Percentiles rank a stretch among this genome's conserved stretches.
These are phyloP conservation scores for Camillea tinctor DNA, from an alignment of 2,329 filamentous ascomycete genomes.

Conservation along the genomic window DNA sequence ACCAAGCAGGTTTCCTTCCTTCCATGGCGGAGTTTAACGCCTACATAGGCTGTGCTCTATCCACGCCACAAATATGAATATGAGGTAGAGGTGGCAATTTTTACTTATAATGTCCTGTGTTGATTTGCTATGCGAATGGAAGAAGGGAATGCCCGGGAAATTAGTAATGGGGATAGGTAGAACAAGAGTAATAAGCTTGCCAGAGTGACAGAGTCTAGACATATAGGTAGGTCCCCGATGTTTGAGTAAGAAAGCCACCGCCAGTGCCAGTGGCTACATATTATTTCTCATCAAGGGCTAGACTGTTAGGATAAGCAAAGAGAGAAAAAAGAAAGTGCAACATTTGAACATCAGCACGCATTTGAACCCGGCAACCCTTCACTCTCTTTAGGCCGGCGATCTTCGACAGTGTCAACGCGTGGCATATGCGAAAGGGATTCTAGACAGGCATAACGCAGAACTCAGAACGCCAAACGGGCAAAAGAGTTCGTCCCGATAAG, in stretches of 20 bases:
- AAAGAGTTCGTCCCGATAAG: not conserved
- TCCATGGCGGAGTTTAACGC: not conserved
- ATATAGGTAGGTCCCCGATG: not conserved
- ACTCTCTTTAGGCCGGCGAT: not conserved
- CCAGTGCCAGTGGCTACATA: not conserved
- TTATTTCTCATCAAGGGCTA: not conserved
- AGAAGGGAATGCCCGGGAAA: too few species aligned
- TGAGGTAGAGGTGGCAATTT: too few species aligned
- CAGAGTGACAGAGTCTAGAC: too few species aligned
- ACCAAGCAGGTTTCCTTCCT: not conserved
- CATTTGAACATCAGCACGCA: not conserved
- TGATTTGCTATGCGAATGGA: too few species aligned
- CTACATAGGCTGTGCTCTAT: not conserved
- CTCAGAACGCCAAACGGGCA: not conserved
- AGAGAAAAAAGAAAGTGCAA: not conserved
- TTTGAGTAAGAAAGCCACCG: not conserved
- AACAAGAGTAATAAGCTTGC: too few species aligned
- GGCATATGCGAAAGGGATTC: not conserved
- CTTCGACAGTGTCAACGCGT: not conserved
- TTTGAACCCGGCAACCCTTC: too few species aligned
- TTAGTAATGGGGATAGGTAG: too few species aligned
- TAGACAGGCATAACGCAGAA: not conserved
- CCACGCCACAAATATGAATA: not conserved
- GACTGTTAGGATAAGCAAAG: not conserved
- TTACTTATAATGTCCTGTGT: too few species aligned